Conservation (phyloP, 805 yeast species). For the Zygosaccharomyces siamensis region DNA sequence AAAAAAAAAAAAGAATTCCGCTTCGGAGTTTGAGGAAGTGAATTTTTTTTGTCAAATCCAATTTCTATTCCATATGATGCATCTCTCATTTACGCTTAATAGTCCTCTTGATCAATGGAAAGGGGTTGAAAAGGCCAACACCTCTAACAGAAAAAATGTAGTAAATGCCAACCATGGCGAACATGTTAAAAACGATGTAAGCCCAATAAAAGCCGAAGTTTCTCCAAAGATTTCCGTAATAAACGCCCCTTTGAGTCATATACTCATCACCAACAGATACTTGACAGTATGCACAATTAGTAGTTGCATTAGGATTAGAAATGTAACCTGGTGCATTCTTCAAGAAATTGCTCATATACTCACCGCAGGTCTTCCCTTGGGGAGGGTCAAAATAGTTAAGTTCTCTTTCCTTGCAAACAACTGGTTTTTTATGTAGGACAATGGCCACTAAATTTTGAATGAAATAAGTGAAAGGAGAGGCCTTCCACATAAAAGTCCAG, state of each 20-base stretch:
- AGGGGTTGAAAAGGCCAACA: constrained; percentile 13
- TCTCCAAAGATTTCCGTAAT: constrained; percentile 55
- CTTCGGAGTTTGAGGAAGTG: background rate
- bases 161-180: constrained; percentile 38
- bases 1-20: too few species aligned
- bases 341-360: constrained; percentile 46
- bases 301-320: constrained; percentile 45
- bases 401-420: constrained; percentile 48
- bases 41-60: too few species aligned
- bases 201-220: constrained; percentile 59
- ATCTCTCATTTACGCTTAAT: constrained; percentile 2
- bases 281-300: constrained; percentile 47
- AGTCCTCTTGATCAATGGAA: background rate
- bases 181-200: constrained; percentile 49
- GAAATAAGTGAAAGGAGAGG: constrained; percentile 68
- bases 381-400: constrained; percentile 50
- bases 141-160: constrained; percentile 27
- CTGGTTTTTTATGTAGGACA: constrained; percentile 47
- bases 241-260: constrained; percentile 40
- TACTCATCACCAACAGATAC: constrained; percentile 46
- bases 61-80: too few species aligned
- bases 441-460: constrained; percentile 50
- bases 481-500: constrained; percentile 80
- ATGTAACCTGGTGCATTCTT: constrained; percentile 50
- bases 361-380: constrained; percentile 57